Conservation (phyloP, 305 asterid species). For the Vinca major region DNA sequence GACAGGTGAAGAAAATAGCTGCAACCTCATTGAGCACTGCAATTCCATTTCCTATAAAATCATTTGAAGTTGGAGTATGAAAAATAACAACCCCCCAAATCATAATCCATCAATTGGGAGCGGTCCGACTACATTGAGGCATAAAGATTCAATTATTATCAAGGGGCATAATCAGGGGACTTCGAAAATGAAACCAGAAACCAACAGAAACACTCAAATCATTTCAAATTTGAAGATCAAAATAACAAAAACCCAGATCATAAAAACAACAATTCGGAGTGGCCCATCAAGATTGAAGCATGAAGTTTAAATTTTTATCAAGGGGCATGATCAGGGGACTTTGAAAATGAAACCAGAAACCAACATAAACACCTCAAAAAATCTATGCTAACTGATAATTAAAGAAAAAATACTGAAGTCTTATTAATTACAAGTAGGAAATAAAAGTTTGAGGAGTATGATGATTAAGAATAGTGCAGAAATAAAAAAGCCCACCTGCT, state of each 20-base stretch:
- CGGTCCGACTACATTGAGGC: not conserved
- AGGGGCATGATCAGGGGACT: too few relatives aligned
- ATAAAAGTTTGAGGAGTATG: not conserved
- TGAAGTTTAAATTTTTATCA: too few relatives aligned
- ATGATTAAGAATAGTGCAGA: too few relatives aligned
- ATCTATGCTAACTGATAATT: too few relatives aligned
- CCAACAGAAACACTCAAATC: not conserved
- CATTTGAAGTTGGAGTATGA: not conserved
- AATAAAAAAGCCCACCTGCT: not conserved
- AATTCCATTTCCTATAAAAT: constrained; percentile 31
- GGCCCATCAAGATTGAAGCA: too few relatives aligned
- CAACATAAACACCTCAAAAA: too few relatives aligned
- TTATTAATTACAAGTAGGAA: not conserved
- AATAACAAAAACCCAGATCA: too few relatives aligned
- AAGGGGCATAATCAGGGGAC: not conserved
- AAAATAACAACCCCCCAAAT: not conserved
- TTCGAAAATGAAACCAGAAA: not conserved
- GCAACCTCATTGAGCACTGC: constrained; percentile 29
- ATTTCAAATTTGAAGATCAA: too few relatives aligned
- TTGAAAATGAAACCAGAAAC: too few relatives aligned
- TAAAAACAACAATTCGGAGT: too few relatives aligned
- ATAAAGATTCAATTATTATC: not conserved
- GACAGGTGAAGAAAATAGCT: constrained; percentile 16
- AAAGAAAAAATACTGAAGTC: too few relatives aligned
- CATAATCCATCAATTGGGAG: not conserved